phyloP scores from a whole-genome alignment of 768 basidiomycete genomes.

The Rhizopogon salebrosus region DNA sequence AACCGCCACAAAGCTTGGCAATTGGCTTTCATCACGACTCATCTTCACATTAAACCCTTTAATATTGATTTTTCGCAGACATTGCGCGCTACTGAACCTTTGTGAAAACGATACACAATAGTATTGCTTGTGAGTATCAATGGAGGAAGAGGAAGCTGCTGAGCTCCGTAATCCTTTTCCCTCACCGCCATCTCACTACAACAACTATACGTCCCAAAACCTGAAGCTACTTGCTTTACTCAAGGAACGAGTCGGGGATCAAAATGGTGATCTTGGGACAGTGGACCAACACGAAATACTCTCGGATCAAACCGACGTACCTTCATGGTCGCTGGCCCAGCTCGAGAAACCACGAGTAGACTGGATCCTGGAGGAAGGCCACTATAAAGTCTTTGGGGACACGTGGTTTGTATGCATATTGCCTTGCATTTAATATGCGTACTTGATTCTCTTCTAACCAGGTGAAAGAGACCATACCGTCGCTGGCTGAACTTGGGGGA shows the following conservation, averaged over 20 bases:
- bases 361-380: slow-evolving; percentile 84
- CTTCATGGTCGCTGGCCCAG: slow-evolving; percentile 69
- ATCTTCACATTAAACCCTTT: too few species aligned
- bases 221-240: slow-evolving; percentile 62
- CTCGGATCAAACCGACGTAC: slow-evolving; percentile 66
- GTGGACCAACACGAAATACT: slow-evolving; percentile 59
- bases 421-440: slow-evolving; percentile 8
- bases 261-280: slow-evolving; percentile 28
- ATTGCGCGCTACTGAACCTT: not conserved
- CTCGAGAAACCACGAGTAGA: slow-evolving; percentile 86
- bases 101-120: not conserved
- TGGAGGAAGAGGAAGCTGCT: slow-evolving; percentile 62
- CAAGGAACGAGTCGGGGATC: slow-evolving; percentile 43
- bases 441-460: slow-evolving; percentile 23
- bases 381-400: slow-evolving; percentile 84
- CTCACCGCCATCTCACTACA: slow-evolving; percentile 81
- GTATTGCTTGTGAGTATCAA: slow-evolving; percentile 5
- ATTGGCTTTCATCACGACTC: not conserved
- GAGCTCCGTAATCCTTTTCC: slow-evolving; percentile 87
- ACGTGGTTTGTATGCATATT: slow-evolving; percentile 71
- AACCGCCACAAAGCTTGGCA: not conserved
- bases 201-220: slow-evolving; percentile 71
- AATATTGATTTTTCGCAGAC: not conserved
- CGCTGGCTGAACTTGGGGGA: slow-evolving; percentile 76
- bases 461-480: slow-evolving; percentile 82